Conservation (phyloP, 148 eudicot genomes). For the Pharnaceum exiguum region DNA sequence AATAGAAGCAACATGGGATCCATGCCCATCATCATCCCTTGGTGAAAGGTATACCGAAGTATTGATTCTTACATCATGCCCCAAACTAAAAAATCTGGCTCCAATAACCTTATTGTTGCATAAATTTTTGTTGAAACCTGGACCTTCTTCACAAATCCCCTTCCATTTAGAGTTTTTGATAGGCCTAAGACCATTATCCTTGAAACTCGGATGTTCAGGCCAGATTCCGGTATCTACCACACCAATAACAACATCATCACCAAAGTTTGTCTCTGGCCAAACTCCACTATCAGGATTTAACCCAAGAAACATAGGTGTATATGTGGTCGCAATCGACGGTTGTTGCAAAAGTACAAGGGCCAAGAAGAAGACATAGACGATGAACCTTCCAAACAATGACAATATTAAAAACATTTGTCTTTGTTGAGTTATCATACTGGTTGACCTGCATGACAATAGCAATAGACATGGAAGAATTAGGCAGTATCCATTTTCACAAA, state of each 20-base stretch:
- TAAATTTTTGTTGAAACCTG: constrained; percentile 31
- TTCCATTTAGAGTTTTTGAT: constrained; percentile 40
- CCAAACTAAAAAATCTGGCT: constrained; percentile 54
- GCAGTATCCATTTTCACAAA: no score
- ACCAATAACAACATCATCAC: constrained; percentile 46
- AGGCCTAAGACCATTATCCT: constrained; percentile 40
- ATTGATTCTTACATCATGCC: constrained; percentile 34
- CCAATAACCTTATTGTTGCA: constrained; percentile 63
- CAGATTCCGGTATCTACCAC: constrained; percentile 63
- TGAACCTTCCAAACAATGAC: no score
- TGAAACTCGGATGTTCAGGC: constrained; percentile 63
- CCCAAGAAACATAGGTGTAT: constrained; percentile 43
- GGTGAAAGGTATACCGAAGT: constrained; percentile 29
- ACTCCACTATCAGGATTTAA: constrained; percentile 38
- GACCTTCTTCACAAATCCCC: constrained; percentile 48
- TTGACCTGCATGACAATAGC: no score
- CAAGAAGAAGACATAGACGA: no score
- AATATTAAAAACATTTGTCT: no score
- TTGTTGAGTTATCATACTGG: no score
- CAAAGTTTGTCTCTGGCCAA: constrained; percentile 59
- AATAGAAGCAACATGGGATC: constrained; percentile 67
- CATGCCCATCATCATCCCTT: constrained; percentile 67
- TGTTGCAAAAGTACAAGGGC: no score
- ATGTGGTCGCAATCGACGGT: constrained; percentile 58
- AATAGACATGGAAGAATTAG: no score